Percentiles rank a stretch among this genome's conserved stretches.
These are phyloP conservation scores for Lipomyces oligophaga DNA, from an alignment of 805 yeast species.

Conservation along the genomic window DNA sequence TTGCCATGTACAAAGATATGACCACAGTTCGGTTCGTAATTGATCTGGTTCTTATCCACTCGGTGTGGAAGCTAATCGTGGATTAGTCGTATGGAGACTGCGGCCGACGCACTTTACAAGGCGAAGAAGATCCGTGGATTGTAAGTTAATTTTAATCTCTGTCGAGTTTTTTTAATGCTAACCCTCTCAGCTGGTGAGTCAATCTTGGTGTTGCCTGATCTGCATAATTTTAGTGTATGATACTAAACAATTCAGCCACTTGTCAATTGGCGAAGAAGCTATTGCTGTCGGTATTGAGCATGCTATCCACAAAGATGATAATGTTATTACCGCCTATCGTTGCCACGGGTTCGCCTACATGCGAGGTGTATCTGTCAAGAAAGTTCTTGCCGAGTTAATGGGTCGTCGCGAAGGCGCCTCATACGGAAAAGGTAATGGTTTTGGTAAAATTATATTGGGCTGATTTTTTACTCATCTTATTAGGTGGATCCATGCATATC, in stretches of 20 bases:
- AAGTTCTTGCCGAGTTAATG: conserved; percentile 91
- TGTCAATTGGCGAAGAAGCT: conserved; percentile 98
- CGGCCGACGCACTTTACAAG: conserved; percentile 95
- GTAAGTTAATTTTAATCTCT: conserved; percentile 38
- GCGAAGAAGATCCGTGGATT: conserved; percentile 98
- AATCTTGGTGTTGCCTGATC: no score
- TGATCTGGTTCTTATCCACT: no score
- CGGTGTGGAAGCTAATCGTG: no score
- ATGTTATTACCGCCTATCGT: conserved; percentile 94
- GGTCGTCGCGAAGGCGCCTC: conserved; percentile 95
- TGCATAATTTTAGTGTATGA: neutral
- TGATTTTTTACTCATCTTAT: neutral
- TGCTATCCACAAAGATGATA: conserved; percentile 80
- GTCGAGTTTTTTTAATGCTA: neutral
- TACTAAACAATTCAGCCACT: conserved; percentile 53
- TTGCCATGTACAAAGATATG: conserved; percentile 97
- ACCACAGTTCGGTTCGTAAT: conserved; percentile 50
- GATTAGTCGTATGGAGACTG: conserved; percentile 99
- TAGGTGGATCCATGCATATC: conserved; percentile 98
- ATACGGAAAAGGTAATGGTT: conserved; percentile 71
- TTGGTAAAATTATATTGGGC: neutral
- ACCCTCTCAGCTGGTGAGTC: conserved; percentile 15
- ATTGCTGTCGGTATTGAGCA: conserved; percentile 97
- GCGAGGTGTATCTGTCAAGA: conserved; percentile 91
- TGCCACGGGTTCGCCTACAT: conserved; percentile 98